A percentile compares a stretch with the other conserved stretches of the same genome.
phyloP scores from a whole-genome alignment of 352 stramenopile genomes.

The Phytophthora ohioensis region DNA sequence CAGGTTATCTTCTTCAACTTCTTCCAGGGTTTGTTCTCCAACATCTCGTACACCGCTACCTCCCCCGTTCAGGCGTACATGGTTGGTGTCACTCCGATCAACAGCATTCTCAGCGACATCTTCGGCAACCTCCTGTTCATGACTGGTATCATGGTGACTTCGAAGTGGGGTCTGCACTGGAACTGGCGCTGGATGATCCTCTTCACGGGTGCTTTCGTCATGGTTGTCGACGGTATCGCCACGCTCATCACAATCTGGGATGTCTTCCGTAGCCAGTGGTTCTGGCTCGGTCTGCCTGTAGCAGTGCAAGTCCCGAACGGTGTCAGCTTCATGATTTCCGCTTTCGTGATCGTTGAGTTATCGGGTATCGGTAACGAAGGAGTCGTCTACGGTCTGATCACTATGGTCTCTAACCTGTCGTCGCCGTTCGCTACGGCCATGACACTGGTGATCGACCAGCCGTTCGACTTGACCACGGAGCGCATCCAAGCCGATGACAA shows the following conservation, averaged over 20 bases:
- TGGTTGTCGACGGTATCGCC: conserved; percentile 34
- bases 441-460: conserved; percentile 44
- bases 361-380: conserved; percentile 52
- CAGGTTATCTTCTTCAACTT: conserved; percentile 56
- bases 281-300: conserved; percentile 39
- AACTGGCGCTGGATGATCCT: conserved; percentile 49
- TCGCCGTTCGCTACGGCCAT: conserved; percentile 43
- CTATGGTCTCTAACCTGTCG: conserved; percentile 43
- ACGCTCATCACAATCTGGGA: conserved; percentile 46
- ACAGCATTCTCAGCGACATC: conserved; percentile 40
- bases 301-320: conserved; percentile 41
- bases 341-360: conserved; percentile 51
- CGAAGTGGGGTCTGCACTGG: conserved; percentile 51
- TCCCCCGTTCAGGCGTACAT: conserved; percentile 41
- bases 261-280: conserved; percentile 48
- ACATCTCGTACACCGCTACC: conserved; percentile 39
- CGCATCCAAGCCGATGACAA: conserved; percentile 46
- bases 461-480: conserved; percentile 44
- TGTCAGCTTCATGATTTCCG: conserved; percentile 43
- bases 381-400: conserved; percentile 47
- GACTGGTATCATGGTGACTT: conserved; percentile 32
- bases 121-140: conserved; percentile 36
- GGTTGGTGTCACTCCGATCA: conserved; percentile 42
- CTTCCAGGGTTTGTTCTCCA: conserved; percentile 43
- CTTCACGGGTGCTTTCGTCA: conserved; percentile 32